Evolutionary conservation across 2,329 filamentous ascomycete genomes (phyloP).

Genomic region (Aspergillus sergii): DNA sequence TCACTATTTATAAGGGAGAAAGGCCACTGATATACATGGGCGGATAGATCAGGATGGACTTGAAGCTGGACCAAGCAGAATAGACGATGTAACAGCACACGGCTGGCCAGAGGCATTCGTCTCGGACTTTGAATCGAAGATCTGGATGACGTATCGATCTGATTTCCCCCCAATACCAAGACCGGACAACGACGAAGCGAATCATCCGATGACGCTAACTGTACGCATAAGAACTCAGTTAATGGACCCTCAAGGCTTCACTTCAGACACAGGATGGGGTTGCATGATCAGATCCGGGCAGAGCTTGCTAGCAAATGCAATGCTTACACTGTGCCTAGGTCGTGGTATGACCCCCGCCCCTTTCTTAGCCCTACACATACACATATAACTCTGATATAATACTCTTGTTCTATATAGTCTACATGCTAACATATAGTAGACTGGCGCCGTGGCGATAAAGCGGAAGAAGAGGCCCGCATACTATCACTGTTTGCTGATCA

Average conservation of each 20-base stretch:
- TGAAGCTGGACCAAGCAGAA: slow-evolving; percentile 6
- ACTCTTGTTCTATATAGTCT: not conserved
- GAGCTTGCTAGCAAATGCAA: slow-evolving; percentile 84
- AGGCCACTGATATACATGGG: not conserved
- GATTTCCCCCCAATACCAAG: slow-evolving; percentile 82
- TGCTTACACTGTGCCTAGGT: slow-evolving; percentile 72
- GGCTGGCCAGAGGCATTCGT: slow-evolving; percentile 86
- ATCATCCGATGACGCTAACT: slow-evolving; percentile 73
- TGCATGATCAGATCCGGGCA: slow-evolving; percentile 99
- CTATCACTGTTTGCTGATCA: slow-evolving; percentile 86
- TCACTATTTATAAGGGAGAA: not conserved
- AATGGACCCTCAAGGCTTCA: slow-evolving; percentile 77
- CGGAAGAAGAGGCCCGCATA: slow-evolving; percentile 67
- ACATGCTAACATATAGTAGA: slow-evolving; percentile 50
- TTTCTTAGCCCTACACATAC: slow-evolving; percentile 21
- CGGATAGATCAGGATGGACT: not conserved
- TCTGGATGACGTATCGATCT: slow-evolving; percentile 96
- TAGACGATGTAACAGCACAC: slow-evolving; percentile 21
- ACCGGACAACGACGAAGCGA: slow-evolving; percentile 72
- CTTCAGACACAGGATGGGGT: slow-evolving; percentile 93
- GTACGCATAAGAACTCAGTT: slow-evolving; percentile 83
- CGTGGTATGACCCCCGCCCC: slow-evolving; percentile 60
- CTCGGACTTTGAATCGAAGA: slow-evolving; percentile 86
- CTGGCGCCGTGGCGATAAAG: slow-evolving; percentile 69
- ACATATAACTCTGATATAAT: not conserved